phyloP scores from a whole-genome alignment of 164 flowering plant species.

The Houttuynia cordata region DNA sequence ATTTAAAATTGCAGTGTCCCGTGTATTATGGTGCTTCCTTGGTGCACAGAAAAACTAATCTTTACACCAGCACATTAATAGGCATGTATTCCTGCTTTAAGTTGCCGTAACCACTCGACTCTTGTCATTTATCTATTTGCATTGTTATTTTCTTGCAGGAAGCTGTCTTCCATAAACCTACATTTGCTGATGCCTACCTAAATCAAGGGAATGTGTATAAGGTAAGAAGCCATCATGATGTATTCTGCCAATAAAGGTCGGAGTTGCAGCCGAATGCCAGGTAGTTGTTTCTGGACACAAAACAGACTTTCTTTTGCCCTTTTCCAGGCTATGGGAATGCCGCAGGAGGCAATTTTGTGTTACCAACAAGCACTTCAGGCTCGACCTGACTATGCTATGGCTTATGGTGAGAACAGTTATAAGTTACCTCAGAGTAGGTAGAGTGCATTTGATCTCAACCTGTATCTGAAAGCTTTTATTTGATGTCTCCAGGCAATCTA shows the following conservation, averaged over 20 bases:
- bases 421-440: not conserved
- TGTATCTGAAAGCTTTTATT: not conserved
- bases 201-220: constrained; percentile 93
- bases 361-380: constrained; percentile 84
- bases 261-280: constrained; percentile 28
- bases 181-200: constrained; percentile 80
- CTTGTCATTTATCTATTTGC: not conserved
- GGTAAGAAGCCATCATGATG: constrained; percentile 47
- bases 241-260: constrained; percentile 24
- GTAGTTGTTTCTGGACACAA: constrained; percentile 27
- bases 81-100: too few relatives aligned
- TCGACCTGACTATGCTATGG: constrained; percentile 83
- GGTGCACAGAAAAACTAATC: too few relatives aligned
- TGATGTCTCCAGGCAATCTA: constrained; percentile 56
- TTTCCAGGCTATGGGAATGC: constrained; percentile 86
- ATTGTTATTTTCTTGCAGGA: constrained; percentile 41
- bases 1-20: too few relatives aligned
- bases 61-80: too few relatives aligned
- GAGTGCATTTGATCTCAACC: not conserved
- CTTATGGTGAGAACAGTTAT: constrained; percentile 50
- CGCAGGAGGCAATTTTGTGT: constrained; percentile 83
- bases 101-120: not conserved
- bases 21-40: too few relatives aligned
- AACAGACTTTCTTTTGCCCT: constrained; percentile 34
- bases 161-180: constrained; percentile 77